phyloP scores from a whole-genome alignment of 1,284 basidiomycete species.

The Cutaneotrichosporon daszewskae region DNA sequence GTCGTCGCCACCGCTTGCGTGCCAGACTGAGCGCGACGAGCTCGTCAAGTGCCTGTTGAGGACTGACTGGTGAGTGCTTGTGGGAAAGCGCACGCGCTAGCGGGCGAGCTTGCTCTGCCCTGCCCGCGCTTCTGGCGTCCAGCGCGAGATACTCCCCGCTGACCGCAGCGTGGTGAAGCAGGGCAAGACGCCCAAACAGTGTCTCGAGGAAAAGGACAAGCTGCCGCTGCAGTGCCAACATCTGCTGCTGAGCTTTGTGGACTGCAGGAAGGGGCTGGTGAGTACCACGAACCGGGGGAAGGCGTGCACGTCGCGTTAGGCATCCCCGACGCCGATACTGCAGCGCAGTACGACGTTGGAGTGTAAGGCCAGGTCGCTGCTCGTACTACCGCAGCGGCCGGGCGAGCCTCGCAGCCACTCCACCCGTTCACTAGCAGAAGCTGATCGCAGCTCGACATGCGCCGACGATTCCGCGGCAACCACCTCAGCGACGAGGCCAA shows the following conservation, averaged over 20 bases:
- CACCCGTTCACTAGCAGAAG: too few relatives aligned
- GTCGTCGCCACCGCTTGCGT: constrained; percentile 19
- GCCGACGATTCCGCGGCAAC: constrained; percentile 45
- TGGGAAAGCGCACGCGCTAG: not conserved
- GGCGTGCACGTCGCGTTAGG: too few relatives aligned
- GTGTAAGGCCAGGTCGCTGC: too few relatives aligned
- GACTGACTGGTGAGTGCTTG: constrained; percentile 42
- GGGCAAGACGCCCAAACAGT: constrained; percentile 39
- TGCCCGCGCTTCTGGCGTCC: too few relatives aligned
- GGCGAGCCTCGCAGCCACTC: too few relatives aligned
- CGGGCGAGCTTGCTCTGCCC: not conserved
- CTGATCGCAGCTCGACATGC: constrained; percentile 43
- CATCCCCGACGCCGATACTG: too few relatives aligned
- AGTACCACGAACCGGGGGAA: too few relatives aligned
- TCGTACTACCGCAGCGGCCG: too few relatives aligned
- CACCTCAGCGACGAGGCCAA: constrained; percentile 30
- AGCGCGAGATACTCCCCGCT: not conserved
- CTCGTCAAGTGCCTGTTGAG: constrained; percentile 41
- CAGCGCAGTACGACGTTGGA: too few relatives aligned
- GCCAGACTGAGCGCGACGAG: constrained; percentile 38
- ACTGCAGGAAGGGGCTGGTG: constrained; percentile 47
- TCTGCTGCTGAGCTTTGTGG: constrained; percentile 39
- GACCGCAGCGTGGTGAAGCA: constrained; percentile 36
- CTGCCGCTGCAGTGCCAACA: constrained; percentile 45
- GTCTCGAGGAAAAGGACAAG: constrained; percentile 36